A percentile compares a stretch with the other conserved stretches of the same genome.
phyloP scores from a whole-genome alignment of 495 filamentous ascomycete genomes.

The Platismatia glauca region DNA sequence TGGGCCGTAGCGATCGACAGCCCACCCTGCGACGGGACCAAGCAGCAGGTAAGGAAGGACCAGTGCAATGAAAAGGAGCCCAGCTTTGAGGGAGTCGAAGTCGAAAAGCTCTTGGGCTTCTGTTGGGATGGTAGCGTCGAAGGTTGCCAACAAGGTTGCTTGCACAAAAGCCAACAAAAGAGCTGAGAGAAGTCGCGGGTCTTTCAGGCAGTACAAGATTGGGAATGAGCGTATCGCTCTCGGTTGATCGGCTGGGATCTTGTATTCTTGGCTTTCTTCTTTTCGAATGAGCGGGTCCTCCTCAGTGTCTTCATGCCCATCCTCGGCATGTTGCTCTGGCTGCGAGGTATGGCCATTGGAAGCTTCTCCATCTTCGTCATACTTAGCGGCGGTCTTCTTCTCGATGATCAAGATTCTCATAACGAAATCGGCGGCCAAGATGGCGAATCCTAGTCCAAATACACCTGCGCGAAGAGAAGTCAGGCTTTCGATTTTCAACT shows the following conservation, averaged over 20 bases:
- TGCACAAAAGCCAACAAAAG: constrained; percentile 42
- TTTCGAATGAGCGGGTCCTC: constrained; percentile 31
- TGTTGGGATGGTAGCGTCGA: constrained; percentile 50
- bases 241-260: constrained; percentile 30
- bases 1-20: constrained; percentile 42
- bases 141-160: constrained; percentile 40
- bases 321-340: constrained; percentile 14
- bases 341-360: constrained; percentile 6
- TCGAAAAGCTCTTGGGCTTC: constrained; percentile 41
- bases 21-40: constrained; percentile 44
- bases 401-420: constrained; percentile 56
- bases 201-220: constrained; percentile 38
- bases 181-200: constrained; percentile 38
- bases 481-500: neutral
- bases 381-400: constrained; percentile 39
- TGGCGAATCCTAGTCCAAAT: constrained; percentile 47
- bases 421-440: constrained; percentile 53
- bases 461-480: constrained; percentile 36
- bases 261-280: constrained; percentile 30
- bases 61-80: constrained; percentile 45
- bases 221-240: constrained; percentile 32
- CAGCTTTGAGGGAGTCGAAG: constrained; percentile 45
- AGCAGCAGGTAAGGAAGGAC: constrained; percentile 40
- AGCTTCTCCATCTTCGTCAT: constrained; percentile 20
- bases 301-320: constrained; percentile 25